Evolutionary conservation across 2,329 filamentous ascomycete genomes (phyloP).

Genomic region (Penicillium crustosum): DNA sequence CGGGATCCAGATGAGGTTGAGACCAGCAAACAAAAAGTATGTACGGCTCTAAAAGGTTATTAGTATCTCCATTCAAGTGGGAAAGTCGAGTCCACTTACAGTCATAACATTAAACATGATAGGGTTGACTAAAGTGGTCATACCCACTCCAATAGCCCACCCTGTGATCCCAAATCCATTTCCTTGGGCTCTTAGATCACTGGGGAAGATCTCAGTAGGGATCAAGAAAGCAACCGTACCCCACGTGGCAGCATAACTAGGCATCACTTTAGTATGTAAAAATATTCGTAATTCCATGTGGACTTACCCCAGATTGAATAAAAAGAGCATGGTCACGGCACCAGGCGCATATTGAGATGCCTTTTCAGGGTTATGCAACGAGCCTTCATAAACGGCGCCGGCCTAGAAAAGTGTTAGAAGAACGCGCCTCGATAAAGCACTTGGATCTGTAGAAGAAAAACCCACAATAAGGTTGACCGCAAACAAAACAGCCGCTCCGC

Average conservation of each 20-base stretch:
- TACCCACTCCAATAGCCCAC: slow-evolving; percentile 59
- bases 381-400: slow-evolving; percentile 47
- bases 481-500: slow-evolving; percentile 41
- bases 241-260: slow-evolving; percentile 51
- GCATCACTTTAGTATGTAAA: not conserved
- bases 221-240: slow-evolving; percentile 54
- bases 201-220: slow-evolving; percentile 59
- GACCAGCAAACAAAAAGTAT: slow-evolving; percentile 54
- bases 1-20: slow-evolving; percentile 54
- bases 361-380: slow-evolving; percentile 37
- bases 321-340: slow-evolving; percentile 51
- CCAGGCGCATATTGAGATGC: slow-evolving; percentile 45
- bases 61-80: not conserved
- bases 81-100: not conserved
- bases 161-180: slow-evolving; percentile 60
- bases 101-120: slow-evolving; percentile 52
- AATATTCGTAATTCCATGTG: not conserved
- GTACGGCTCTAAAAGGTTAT: slow-evolving; percentile 41
- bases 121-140: slow-evolving; percentile 53
- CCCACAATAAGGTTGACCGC: slow-evolving; percentile 44
- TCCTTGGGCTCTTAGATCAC: slow-evolving; percentile 58
- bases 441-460: not conserved
- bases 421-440: not conserved
- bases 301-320: slow-evolving; percentile 35
- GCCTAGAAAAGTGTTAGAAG: slow-evolving; percentile 29